Percentiles rank a stretch among this genome's conserved stretches.
Evolutionary conservation across 2,329 filamentous ascomycete genomes (phyloP).

Genomic region (Arthroderma uncinatum): DNA sequence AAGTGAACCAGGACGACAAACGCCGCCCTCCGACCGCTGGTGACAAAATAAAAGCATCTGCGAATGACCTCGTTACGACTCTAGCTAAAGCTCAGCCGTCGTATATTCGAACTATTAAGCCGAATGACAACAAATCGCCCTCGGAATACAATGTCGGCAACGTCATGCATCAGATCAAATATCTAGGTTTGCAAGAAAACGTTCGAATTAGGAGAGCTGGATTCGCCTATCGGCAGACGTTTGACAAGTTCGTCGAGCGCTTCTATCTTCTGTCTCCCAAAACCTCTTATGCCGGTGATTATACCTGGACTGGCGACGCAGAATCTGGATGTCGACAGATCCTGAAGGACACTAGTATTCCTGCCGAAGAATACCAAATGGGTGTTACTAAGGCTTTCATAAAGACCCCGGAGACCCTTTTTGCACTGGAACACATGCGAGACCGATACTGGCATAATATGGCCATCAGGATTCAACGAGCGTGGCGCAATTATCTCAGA

Average conservation of each 20-base stretch:
- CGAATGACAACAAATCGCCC: conserved; percentile 96
- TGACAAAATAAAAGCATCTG: conserved; percentile 89
- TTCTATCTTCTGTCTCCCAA: conserved; percentile 93
- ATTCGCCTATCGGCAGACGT: conserved; percentile 92
- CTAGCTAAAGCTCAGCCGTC: conserved; percentile 96
- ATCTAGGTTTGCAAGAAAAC: conserved; percentile 97
- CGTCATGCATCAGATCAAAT: conserved; percentile 96
- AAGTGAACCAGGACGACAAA: conserved; percentile 92
- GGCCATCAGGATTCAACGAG: conserved; percentile 92
- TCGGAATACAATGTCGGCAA: conserved; percentile 85
- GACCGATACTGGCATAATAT: conserved; percentile 99
- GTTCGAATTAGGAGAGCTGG: conserved; percentile 92
- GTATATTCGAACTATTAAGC: conserved; percentile 98
- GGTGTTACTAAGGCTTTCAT: conserved; percentile 96
- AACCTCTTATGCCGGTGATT: conserved; percentile 92
- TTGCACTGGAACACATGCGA: conserved; percentile 93
- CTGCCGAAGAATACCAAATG: conserved; percentile 91
- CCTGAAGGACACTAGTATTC: conserved; percentile 90
- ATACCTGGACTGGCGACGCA: conserved; percentile 84
- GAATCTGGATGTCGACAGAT: conserved; percentile 85
- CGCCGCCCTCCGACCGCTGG: conserved; percentile 87
- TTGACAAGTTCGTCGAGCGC: conserved; percentile 94
- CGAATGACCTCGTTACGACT: conserved; percentile 87
- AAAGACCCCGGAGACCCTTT: conserved; percentile 93
- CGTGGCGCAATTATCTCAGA: conserved; percentile 90